Evolutionary conservation across 768 basidiomycete species (phyloP).

Genomic region (Cytidiella melzeri): DNA sequence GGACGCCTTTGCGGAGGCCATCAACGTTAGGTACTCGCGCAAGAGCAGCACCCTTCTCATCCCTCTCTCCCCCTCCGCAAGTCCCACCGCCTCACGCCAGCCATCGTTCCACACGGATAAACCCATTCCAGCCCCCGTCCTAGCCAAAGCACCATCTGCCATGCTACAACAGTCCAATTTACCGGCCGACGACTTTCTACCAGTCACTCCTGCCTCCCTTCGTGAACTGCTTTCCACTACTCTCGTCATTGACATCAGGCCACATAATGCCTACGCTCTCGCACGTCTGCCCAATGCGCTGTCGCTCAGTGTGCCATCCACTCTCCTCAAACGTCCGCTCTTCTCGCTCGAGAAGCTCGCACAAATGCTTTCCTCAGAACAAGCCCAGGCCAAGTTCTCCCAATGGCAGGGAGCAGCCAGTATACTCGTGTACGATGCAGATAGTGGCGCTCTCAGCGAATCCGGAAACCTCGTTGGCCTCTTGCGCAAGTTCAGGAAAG

Average conservation of each 20-base stretch:
- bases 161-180: conserved; percentile 11
- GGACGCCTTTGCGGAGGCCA: conserved; percentile 49
- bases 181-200: conserved; percentile 13
- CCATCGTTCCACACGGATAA: conserved; percentile 21
- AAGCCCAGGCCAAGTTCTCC: conserved; percentile 53
- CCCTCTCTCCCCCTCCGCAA: conserved; percentile 16
- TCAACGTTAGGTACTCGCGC: conserved; percentile 38
- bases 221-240: conserved; percentile 28
- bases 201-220: conserved; percentile 26
- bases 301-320: conserved; percentile 89
- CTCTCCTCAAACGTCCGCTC: conserved; percentile 84
- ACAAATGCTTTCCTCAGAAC: conserved; percentile 68
- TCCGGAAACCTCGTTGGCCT: conserved; percentile 67
- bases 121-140: conserved; percentile 23
- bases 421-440: conserved; percentile 85
- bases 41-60: conserved; percentile 17
- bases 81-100: conserved; percentile 22
- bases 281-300: conserved; percentile 66
- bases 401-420: conserved; percentile 50
- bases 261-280: conserved; percentile 64
- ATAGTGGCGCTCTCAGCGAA: conserved; percentile 46
- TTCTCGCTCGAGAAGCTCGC: conserved; percentile 75
- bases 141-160: conserved; percentile 4
- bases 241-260: conserved; percentile 85
- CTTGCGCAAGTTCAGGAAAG: conserved; percentile 65